Base-by-base conservation (phyloP, 2,329 filamentous ascomycete genomes). In the Corynespora cassiicola region DNA sequence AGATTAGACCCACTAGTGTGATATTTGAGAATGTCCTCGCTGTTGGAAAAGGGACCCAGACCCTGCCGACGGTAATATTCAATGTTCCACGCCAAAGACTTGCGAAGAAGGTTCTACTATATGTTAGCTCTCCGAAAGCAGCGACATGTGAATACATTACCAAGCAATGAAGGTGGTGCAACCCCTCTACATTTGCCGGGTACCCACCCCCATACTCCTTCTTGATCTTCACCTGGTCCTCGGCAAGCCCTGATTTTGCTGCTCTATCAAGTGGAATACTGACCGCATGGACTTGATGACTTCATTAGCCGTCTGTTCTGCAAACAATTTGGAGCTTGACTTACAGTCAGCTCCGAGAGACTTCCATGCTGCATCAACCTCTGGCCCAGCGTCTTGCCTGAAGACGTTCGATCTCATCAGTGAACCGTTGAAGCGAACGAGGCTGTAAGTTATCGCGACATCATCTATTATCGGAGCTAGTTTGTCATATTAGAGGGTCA, bases 341-440 rank as follows among this genome's bases (percentile, higher is more conserved):
- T 39, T 50, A 80, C 77, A 81, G 16, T 80, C 73, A 4, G 74
- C 67, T 6, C 78, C 78, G 0, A 81, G 49, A 1, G 71, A 68
- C 19, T 70, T 73, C 81, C 81, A 85, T 0, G 80, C 81, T 7
- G 71, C 72, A 45, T 85, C 81, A 0, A 83, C 79, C 39, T 80
- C 76, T 0, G 77, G 74, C 0, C 76, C 55, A 3, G 72, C 76
- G 21, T 72, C 66, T 38, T 73, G 65, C 2, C 80, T 73, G 52
- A 77, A 85, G 6, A 77, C 65, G 23, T 77, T 77, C 43, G 80
- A 73, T 2, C 77, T 65, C 36, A 82, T 47, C 7, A 85, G 76
- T 0, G 77, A 78, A 1, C 80, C 81, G 41, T 85, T 80, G 59
- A 82, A 85, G 1, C 52, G 50, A 19, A 73, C 56, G 3, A 47